Conservation (phyloP, 2,329 filamentous ascomycete genomes). For the Claviceps arundinis region DNA sequence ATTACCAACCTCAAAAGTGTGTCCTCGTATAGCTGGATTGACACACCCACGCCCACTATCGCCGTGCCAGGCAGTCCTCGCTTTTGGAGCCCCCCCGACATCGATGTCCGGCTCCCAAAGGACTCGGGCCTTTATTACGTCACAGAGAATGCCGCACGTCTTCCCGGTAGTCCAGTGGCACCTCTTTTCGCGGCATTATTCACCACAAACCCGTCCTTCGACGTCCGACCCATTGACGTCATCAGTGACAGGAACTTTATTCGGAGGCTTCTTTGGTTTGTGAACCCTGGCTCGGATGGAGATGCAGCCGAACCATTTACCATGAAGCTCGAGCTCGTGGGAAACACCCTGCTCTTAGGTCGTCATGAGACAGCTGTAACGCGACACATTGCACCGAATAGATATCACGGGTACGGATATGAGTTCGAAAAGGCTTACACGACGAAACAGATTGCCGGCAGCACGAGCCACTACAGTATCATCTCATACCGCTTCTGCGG, state of each 20-base stretch:
- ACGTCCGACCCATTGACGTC: constrained; percentile 25
- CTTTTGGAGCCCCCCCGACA: constrained; percentile 22
- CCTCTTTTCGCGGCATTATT: constrained; percentile 32
- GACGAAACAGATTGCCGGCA: constrained; percentile 16
- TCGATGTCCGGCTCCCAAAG: constrained; percentile 14
- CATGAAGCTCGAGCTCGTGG: constrained; percentile 26
- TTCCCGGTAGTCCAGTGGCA: constrained; percentile 29
- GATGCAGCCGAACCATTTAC: constrained; percentile 21
- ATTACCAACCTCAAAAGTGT: constrained; percentile 27
- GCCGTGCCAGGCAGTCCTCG: constrained; percentile 26
- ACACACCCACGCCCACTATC: constrained; percentile 26
- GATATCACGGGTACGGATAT: constrained; percentile 29
- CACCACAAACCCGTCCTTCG: constrained; percentile 22
- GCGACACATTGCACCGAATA: constrained; percentile 17
- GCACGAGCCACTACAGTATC: constrained; percentile 18
- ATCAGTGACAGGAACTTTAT: constrained; percentile 34
- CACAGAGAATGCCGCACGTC: constrained; percentile 30
- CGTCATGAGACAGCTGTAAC: constrained; percentile 18
- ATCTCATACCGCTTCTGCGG: too few relatives aligned
- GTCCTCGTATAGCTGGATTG: constrained; percentile 38
- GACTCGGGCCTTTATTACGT: constrained; percentile 29
- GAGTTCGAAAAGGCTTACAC: constrained; percentile 33
- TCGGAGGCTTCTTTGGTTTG: constrained; percentile 32
- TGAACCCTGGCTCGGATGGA: constrained; percentile 16
- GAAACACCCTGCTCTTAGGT: constrained; percentile 25